Conservation (phyloP, 2,329 filamentous ascomycete genomes). For the Sclerotinia borealis region DNA sequence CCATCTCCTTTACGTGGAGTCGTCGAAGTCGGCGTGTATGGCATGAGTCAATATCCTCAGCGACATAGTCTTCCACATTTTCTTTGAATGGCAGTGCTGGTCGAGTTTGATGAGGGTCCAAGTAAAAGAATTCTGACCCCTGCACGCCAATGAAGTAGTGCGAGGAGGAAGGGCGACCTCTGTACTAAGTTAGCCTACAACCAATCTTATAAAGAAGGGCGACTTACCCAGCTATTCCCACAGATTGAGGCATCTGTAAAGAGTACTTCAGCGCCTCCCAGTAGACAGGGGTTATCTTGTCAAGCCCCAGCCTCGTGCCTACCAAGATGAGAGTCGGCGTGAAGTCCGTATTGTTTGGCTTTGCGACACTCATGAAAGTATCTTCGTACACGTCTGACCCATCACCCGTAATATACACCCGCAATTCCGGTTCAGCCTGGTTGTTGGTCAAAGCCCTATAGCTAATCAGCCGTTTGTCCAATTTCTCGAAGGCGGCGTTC, state of each 20-base stretch:
- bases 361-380: slow-evolving; percentile 72
- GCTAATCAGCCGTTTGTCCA: slow-evolving; percentile 14
- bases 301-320: slow-evolving; percentile 83
- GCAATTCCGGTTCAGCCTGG: slow-evolving; percentile 55
- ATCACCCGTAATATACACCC: slow-evolving; percentile 85
- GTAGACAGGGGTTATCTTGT: slow-evolving; percentile 90
- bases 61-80: slow-evolving; percentile 52
- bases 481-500: slow-evolving; percentile 30
- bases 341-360: slow-evolving; percentile 59
- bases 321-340: slow-evolving; percentile 83
- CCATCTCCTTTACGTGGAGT: slow-evolving; percentile 85
- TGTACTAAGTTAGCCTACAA: slow-evolving; percentile 34
- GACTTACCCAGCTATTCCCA: slow-evolving; percentile 84
- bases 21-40: slow-evolving; percentile 81
- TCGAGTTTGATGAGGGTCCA: slow-evolving; percentile 87
- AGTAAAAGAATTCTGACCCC: slow-evolving; percentile 80
- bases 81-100: slow-evolving; percentile 62
- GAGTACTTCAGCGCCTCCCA: slow-evolving; percentile 86
- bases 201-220: not conserved
- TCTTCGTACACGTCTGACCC: slow-evolving; percentile 92
- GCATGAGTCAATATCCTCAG: slow-evolving; percentile 73
- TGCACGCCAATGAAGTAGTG: slow-evolving; percentile 70
- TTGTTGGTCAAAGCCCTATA: slow-evolving; percentile 67
- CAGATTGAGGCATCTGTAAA: slow-evolving; percentile 83
- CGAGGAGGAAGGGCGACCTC: slow-evolving; percentile 77